Conservation (phyloP, 1,284 basidiomycete species). For the Earliella scabrosa region DNA sequence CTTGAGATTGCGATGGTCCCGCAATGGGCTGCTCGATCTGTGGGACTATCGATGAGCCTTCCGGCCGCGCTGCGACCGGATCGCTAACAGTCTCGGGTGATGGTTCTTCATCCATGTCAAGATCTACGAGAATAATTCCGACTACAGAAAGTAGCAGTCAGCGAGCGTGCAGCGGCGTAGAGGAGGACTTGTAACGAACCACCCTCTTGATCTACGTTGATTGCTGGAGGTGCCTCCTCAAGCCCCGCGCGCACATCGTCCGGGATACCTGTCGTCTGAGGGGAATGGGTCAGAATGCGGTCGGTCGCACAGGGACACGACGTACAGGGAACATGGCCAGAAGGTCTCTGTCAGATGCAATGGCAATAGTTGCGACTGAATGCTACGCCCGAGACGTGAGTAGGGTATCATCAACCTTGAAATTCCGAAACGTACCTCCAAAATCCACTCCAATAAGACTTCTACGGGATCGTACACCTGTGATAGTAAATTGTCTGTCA, state of each 20-base stretch:
- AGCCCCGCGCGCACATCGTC: not conserved
- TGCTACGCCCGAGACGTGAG: not conserved
- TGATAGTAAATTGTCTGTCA: no score
- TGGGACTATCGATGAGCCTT: no score
- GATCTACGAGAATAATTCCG: no score
- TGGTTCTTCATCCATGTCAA: no score
- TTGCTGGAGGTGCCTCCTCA: not conserved
- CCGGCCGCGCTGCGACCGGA: no score
- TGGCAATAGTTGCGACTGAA: slow-evolving; percentile 5
- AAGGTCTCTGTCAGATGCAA: slow-evolving; percentile 7
- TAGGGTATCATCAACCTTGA: not conserved
- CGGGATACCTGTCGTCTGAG: not conserved
- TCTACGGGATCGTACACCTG: slow-evolving; percentile 12
- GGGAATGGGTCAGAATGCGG: not conserved
- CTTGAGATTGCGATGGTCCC: not conserved
- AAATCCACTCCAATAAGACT: slow-evolving; percentile 12
- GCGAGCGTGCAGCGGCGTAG: not conserved
- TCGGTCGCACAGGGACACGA: not conserved
- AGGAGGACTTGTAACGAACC: not conserved
- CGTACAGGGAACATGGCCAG: slow-evolving; percentile 3
- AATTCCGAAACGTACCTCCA: not conserved
- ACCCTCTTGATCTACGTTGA: slow-evolving; percentile 14
- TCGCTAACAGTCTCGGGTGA: no score
- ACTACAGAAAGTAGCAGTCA: no score
- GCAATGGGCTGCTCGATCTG: no score